A percentile compares a stretch with the other conserved stretches of the same genome.
Conservation (phyloP, 805 yeast genomes). For the Blastobotrys robertii region DNA sequence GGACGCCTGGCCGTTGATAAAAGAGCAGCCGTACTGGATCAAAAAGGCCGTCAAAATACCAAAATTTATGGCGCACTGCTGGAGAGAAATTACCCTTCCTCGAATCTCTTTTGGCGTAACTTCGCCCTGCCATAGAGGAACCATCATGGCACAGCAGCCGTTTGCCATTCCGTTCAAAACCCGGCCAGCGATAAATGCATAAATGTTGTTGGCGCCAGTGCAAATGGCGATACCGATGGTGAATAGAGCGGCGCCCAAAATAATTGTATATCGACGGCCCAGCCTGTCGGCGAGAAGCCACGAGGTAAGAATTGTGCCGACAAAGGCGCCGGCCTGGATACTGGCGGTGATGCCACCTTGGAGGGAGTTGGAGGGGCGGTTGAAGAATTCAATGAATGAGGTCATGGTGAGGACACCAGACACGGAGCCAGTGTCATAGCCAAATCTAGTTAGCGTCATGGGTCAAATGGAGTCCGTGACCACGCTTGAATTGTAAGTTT, state of each 20-base stretch:
- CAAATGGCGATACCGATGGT: conserved; percentile 57
- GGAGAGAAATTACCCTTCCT: conserved; percentile 57
- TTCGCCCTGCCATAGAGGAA: conserved; percentile 75
- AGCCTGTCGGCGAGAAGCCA: conserved; percentile 46
- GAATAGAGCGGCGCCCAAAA: conserved; percentile 44
- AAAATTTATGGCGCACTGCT: conserved; percentile 58
- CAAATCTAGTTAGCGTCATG: conserved; percentile 27
- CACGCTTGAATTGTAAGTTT: too few species aligned
- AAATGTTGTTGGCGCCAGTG: conserved; percentile 37
- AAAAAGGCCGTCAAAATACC: conserved; percentile 72
- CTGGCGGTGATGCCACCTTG: conserved; percentile 57
- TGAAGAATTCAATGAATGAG: conserved; percentile 42
- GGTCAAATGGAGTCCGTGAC: conserved; percentile 29
- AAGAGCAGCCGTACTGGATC: conserved; percentile 64
- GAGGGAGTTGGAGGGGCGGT: conserved; percentile 38
- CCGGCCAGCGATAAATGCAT: conserved; percentile 66
- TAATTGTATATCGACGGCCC: conserved; percentile 57
- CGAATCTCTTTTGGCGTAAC: conserved; percentile 54
- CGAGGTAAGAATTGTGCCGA: conserved; percentile 32
- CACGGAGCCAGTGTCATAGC: conserved; percentile 60
- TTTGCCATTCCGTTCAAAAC: conserved; percentile 64
- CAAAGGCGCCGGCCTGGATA: conserved; percentile 54
- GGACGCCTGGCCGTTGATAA: conserved; percentile 37
- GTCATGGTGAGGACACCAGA: conserved; percentile 53
- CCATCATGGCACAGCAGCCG: conserved; percentile 65